phyloP scores from a whole-genome alignment of 148 eudicot genomes.

The Rhododendron molle region DNA sequence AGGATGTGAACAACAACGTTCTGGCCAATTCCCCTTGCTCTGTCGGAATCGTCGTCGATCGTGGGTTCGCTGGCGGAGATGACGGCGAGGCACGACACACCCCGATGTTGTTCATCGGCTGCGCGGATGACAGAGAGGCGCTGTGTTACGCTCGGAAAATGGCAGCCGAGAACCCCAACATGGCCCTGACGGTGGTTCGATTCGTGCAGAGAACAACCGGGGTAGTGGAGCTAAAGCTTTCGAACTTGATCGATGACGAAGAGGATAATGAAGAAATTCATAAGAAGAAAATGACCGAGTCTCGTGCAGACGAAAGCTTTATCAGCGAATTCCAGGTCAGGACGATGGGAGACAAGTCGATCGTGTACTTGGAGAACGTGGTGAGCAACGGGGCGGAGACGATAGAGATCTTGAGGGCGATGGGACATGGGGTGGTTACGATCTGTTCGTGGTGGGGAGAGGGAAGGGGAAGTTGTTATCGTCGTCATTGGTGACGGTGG shows the following conservation, averaged over 20 bases:
- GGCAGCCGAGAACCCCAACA: slow-evolving; percentile 15
- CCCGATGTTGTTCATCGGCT: slow-evolving; percentile 15
- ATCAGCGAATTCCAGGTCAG: slow-evolving; percentile 14
- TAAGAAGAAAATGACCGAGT: background rate
- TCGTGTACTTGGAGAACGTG: slow-evolving; percentile 16
- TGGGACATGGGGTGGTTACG: slow-evolving; percentile 12
- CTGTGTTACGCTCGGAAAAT: slow-evolving; percentile 17
- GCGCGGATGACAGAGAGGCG: slow-evolving; percentile 19
- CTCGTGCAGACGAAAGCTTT: slow-evolving; percentile 11
- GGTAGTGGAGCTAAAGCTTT: background rate
- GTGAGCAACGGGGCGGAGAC: slow-evolving; percentile 26
- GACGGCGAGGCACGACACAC: background rate
- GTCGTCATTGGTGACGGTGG: slow-evolving; percentile 21
- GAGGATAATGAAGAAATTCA: background rate
- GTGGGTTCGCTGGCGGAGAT: slow-evolving; percentile 4
- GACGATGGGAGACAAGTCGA: background rate
- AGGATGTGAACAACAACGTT: slow-evolving; percentile 12
- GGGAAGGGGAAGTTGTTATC: background rate
- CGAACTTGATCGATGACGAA: background rate
- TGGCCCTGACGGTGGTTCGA: slow-evolving; percentile 18
- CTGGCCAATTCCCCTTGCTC: slow-evolving; percentile 14
- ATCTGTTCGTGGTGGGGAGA: slow-evolving; percentile 35
- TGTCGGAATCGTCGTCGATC: slow-evolving; percentile 16
- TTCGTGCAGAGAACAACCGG: slow-evolving; percentile 1
- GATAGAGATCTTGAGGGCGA: slow-evolving; percentile 11